Evolutionary conservation across 139 green algal species (phyloP).

Genomic region (Diplosphaera chodatii): DNA sequence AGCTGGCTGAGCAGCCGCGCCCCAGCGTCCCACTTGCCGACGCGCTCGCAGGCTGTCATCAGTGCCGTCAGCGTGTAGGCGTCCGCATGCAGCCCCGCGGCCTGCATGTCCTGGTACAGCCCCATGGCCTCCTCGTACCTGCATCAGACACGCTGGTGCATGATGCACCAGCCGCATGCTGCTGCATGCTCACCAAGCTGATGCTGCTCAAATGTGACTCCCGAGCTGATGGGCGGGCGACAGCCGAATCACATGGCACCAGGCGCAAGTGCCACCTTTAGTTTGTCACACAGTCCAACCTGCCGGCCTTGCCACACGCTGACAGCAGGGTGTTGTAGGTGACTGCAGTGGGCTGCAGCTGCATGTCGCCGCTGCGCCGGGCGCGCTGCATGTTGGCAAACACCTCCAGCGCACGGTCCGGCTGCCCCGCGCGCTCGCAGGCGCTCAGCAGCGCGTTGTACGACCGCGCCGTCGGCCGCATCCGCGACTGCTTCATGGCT

Average conservation of each 20-base stretch:
- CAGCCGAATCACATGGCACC: too few relatives aligned
- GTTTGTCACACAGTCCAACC: neutral
- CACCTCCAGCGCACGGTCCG: conserved; percentile 32
- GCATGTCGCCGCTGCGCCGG: too few relatives aligned
- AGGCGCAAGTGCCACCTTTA: neutral
- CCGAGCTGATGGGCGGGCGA: too few relatives aligned
- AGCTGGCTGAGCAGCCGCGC: neutral
- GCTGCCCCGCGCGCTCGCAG: conserved; percentile 27
- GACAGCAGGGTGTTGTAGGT: conserved; percentile 24
- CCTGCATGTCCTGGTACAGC: neutral
- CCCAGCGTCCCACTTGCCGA: neutral
- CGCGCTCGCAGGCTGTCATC: neutral
- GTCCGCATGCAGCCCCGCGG: neutral
- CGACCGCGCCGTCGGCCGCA: conserved; percentile 14
- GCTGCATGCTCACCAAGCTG: too few relatives aligned
- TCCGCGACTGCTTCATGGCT: conserved; percentile 16
- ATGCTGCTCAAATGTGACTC: too few relatives aligned
- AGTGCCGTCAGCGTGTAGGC: neutral
- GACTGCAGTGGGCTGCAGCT: neutral
- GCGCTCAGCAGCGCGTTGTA: conserved; percentile 44
- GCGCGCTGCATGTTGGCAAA: conserved; percentile 15
- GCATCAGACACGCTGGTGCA: too few relatives aligned
- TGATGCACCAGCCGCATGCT: too few relatives aligned
- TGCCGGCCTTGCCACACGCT: conserved; percentile 22
- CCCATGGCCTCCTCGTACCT: neutral